Conservation (phyloP, 345 rosid species). For the Leavenworthia alabamica region DNA sequence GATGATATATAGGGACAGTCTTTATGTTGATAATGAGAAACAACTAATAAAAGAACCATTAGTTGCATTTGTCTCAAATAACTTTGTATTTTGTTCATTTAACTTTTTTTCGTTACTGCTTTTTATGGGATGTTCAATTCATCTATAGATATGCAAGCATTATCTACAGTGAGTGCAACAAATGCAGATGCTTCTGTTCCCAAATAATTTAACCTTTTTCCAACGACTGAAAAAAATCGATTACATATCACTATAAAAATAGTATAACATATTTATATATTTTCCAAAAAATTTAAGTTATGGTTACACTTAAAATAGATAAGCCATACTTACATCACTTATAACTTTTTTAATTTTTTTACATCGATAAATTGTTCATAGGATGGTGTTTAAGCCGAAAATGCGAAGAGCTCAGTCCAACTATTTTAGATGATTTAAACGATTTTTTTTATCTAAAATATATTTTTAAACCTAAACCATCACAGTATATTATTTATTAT, state of each 20-base stretch:
- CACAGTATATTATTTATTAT: background rate
- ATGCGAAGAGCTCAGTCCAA: no score
- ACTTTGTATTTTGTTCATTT: constrained; percentile 25
- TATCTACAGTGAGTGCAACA: constrained; percentile 29
- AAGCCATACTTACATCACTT: background rate
- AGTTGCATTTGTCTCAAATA: constrained; percentile 21
- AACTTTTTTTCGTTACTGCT: constrained; percentile 15
- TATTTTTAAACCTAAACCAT: no score
- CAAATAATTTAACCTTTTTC: background rate
- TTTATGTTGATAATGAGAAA: constrained; percentile 16
- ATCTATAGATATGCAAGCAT: constrained; percentile 17
- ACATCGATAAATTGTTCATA: background rate
- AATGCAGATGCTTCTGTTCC: constrained; percentile 29
- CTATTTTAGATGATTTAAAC: no score
- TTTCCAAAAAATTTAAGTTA: background rate
- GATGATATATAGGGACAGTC: constrained; percentile 20
- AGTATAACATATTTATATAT: background rate
- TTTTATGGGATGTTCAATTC: constrained; percentile 31
- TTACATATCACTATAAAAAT: background rate
- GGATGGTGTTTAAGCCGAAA: no score
- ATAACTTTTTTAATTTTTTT: background rate
- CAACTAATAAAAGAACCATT: no score
- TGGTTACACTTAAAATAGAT: background rate
- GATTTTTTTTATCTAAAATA: no score
- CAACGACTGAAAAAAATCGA: constrained; percentile 3